phyloP scores from a whole-genome alignment of 2,329 filamentous ascomycete genomes.

The Herpomyces periplanetae region DNA sequence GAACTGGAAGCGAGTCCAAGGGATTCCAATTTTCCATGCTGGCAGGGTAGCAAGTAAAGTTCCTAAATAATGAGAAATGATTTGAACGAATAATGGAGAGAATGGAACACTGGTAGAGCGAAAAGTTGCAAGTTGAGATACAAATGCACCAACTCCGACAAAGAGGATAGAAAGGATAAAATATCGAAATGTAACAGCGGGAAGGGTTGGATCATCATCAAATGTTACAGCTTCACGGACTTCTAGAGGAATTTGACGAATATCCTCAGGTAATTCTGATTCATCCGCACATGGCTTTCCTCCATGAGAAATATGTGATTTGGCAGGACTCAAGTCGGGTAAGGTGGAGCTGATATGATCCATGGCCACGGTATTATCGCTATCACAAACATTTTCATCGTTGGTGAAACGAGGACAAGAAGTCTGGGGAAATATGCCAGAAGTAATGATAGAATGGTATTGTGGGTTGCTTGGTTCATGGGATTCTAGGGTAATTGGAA shows the following conservation, averaged over 20 bases:
- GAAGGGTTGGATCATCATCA: slow-evolving; percentile 14
- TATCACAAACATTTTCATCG: too few species aligned
- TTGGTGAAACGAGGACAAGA: too few species aligned
- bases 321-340: too few species aligned
- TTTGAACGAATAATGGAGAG: slow-evolving; percentile 20
- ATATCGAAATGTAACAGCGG: slow-evolving; percentile 18
- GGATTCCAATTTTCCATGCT: slow-evolving; percentile 10
- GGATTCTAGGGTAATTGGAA: too few species aligned
- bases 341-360: too few species aligned
- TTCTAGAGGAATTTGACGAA: slow-evolving; percentile 14
- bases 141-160: slow-evolving; percentile 15
- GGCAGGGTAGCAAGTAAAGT: slow-evolving; percentile 14
- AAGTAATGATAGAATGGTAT: too few species aligned
- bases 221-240: slow-evolving; percentile 17
- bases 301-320: too few species aligned
- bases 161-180: slow-evolving; percentile 16
- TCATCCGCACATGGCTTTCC: too few species aligned
- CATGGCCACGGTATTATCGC: too few species aligned
- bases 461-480: too few species aligned
- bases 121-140: slow-evolving; percentile 16
- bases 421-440: too few species aligned
- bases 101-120: slow-evolving; percentile 17
- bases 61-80: slow-evolving; percentile 15
- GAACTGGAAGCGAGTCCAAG: slow-evolving; percentile 12
- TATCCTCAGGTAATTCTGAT: slow-evolving; percentile 8